Base-by-base conservation (phyloP, 257 asterid genomes). In the Solanum stenotomum region DNA sequence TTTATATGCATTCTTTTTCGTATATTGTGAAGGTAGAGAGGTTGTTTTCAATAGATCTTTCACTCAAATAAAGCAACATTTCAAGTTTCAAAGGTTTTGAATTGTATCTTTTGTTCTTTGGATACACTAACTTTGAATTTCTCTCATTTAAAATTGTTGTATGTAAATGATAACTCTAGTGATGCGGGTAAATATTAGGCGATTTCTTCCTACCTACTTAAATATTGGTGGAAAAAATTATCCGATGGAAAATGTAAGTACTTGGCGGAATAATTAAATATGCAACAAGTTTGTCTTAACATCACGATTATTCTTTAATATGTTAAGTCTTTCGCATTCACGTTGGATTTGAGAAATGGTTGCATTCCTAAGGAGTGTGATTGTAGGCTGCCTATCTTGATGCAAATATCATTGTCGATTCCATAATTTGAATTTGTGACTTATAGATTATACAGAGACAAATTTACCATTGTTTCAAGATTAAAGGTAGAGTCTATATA, bases 1-100 rank as follows among this genome's bases (percentile, higher is more conserved):
- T 68, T 0, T 63, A 63, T 63, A n/a, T 0, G 0, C 71, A 4
- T 0, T 2, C 2, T 63, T 63, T 0, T 7, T 0, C 0, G 0
- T 18, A 61, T 8, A 59, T 22, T 2, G 5, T 23, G 18, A 65
- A 12, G 72, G 1, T 52, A 52, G 61, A 15, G 22, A 52, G 0
- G 5, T 22, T 8, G 13, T 2, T 67, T 67, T 12, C 1, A 2
- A 67, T 68, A 68, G 25, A 33, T 9, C 0, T 33, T 33, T 2
- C 0, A 0, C 4, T 33, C 8, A 0, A 56, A 0, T 56, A 56
- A 20, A 71, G 14, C 85, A 27, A 78, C 8, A 40, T 78, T 78
- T 40, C 35, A 78, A 44, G 85, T 27, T 25, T 18, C 85, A 79
- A 79, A 44, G 65, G 65, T 79, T 4, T 20, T 79, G 38, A 42